Evolutionary conservation across 345 rosid genomes (phyloP).

Genomic region (Ceriops zippeliana): DNA sequence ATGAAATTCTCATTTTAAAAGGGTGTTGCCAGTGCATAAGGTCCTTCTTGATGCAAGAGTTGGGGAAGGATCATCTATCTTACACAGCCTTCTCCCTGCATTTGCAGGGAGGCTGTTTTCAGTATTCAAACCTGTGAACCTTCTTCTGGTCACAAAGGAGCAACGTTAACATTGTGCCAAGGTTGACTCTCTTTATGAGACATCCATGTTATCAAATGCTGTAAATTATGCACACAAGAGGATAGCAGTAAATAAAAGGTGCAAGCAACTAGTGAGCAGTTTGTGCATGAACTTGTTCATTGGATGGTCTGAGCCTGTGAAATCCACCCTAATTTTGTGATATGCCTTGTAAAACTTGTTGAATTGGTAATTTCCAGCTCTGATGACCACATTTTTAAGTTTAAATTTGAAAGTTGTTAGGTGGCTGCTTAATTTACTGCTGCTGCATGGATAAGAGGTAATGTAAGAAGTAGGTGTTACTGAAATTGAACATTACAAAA

Average conservation of each 20-base stretch:
- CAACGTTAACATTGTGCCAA: too few relatives aligned
- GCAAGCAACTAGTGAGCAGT: background rate
- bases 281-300: background rate
- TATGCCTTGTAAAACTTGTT: background rate
- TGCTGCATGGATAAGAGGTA: background rate
- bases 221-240: background rate
- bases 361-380: background rate
- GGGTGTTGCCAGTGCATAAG: too few relatives aligned
- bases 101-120: too few relatives aligned
- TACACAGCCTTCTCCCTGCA: too few relatives aligned
- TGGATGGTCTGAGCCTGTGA: background rate
- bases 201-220: background rate
- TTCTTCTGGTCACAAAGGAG: too few relatives aligned
- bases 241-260: background rate
- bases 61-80: too few relatives aligned
- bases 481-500: background rate
- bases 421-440: background rate
- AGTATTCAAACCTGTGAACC: too few relatives aligned
- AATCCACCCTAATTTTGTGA: background rate
- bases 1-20: too few relatives aligned
- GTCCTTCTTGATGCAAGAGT: too few relatives aligned
- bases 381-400: too few relatives aligned
- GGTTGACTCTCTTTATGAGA: too few relatives aligned
- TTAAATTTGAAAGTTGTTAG: background rate
- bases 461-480: background rate